Conservation (phyloP, 1,139 yeast genomes). For the Candida tropicalis region DNA sequence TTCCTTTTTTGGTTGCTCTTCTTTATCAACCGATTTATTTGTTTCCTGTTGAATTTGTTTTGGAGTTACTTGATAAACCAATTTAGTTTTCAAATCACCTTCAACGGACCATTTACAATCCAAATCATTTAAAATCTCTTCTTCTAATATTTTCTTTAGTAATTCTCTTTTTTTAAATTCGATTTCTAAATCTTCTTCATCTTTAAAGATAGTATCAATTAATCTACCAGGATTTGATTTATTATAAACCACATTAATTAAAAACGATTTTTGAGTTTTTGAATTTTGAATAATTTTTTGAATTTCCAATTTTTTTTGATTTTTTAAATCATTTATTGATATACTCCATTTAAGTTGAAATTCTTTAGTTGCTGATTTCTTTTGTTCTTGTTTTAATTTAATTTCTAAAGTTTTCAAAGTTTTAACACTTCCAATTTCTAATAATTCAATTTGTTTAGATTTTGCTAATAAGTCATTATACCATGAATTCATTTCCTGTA, state of each 20-base stretch:
- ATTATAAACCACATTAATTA: neutral
- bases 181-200: conserved; percentile 23
- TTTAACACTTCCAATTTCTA: conserved; percentile 37
- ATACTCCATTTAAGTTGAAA: conserved; percentile 43
- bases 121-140: conserved; percentile 32
- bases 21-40: conserved; percentile 15
- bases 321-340: conserved; percentile 39
- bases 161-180: conserved; percentile 36
- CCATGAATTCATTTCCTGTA: conserved; percentile 35
- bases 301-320: conserved; percentile 42
- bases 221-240: neutral
- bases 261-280: conserved; percentile 22
- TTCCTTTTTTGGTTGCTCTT: conserved; percentile 13
- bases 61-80: conserved; percentile 25
- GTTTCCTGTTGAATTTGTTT: conserved; percentile 19
- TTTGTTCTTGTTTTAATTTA: conserved; percentile 11
- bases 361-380: conserved; percentile 30
- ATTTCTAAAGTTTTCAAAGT: conserved; percentile 28
- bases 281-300: conserved; percentile 33
- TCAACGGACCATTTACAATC: conserved; percentile 30
- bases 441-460: conserved; percentile 33
- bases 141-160: conserved; percentile 27
- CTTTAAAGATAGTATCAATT: neutral
- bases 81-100: conserved; percentile 30
- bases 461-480: conserved; percentile 39